These are phyloP conservation scores for Nematocida displodere DNA, from an alignment of 371 early-diverging fungal genomes.

Conservation along the genomic window DNA sequence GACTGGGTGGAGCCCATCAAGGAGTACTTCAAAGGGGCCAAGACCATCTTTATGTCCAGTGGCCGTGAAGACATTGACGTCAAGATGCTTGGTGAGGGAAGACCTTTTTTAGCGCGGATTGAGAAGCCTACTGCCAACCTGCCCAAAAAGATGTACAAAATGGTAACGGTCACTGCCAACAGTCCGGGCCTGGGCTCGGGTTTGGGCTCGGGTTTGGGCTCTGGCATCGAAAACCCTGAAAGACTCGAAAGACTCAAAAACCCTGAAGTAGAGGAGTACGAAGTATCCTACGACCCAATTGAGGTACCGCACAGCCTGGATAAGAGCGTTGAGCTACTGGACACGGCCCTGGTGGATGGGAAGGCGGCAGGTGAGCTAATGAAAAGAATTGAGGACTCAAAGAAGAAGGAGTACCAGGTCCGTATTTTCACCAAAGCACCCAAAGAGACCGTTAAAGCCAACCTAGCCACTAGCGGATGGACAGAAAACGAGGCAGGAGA, in stretches of 20 bases:
- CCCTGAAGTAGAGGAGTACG: slow-evolving; percentile 34
- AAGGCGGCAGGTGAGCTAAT: slow-evolving; percentile 38
- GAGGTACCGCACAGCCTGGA: not conserved
- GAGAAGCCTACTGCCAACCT: slow-evolving; percentile 75
- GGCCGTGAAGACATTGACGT: slow-evolving; percentile 95
- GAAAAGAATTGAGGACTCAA: slow-evolving; percentile 37
- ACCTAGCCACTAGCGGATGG: not conserved
- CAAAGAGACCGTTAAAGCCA: not conserved
- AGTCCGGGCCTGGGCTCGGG: too few relatives aligned
- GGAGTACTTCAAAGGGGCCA: slow-evolving; percentile 23
- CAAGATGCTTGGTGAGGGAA: slow-evolving; percentile 78
- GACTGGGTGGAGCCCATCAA: slow-evolving; percentile 39
- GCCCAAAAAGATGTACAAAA: not conserved
- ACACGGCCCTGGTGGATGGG: slow-evolving; percentile 19
- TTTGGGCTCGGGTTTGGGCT: too few relatives aligned
- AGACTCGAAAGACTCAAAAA: too few relatives aligned
- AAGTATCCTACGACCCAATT: not conserved
- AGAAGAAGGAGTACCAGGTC: slow-evolving; percentile 53
- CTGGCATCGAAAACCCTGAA: too few relatives aligned
- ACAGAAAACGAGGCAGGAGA: not conserved
- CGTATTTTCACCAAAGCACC: slow-evolving; percentile 27
- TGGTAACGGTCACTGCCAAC: slow-evolving; percentile 52
- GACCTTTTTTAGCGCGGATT: slow-evolving; percentile 83
- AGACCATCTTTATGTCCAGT: slow-evolving; percentile 69
- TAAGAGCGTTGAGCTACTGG: slow-evolving; percentile 24